phyloP scores from a whole-genome alignment of 352 stramenopile genomes.

The Saprolegnia parasitica region DNA sequence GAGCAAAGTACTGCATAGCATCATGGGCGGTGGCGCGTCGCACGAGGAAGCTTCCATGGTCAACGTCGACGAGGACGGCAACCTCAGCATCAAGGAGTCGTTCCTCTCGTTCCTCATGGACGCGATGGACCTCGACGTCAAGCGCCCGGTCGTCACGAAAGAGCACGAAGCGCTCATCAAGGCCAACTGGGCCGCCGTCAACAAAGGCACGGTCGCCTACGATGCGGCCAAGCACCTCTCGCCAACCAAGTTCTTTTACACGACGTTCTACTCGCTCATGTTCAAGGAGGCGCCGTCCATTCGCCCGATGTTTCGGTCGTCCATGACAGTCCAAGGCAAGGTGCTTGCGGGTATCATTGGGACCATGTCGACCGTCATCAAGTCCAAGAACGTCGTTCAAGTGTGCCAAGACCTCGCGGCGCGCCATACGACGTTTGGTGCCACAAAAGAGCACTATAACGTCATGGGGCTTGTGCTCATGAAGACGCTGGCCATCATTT shows the following conservation, averaged over 20 bases:
- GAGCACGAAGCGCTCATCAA: constrained; percentile 24
- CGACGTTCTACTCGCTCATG: constrained; percentile 24
- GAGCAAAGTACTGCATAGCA: not conserved
- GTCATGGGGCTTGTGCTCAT: constrained; percentile 17
- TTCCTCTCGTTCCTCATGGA: not conserved
- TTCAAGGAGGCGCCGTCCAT: constrained; percentile 9
- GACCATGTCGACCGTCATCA: constrained; percentile 23
- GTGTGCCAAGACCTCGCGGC: constrained; percentile 19
- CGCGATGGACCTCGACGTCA: constrained; percentile 22
- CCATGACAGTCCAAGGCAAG: constrained; percentile 24
- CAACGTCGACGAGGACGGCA: not conserved
- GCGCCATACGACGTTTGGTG: constrained; percentile 4
- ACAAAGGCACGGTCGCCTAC: constrained; percentile 1
- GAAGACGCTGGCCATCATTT: constrained; percentile 28
- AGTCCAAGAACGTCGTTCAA: constrained; percentile 2
- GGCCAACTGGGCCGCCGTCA: constrained; percentile 10
- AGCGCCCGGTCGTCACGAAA: constrained; percentile 13
- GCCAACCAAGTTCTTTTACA: constrained; percentile 27
- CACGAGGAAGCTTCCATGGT: constrained; percentile 10
- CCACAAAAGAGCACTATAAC: constrained; percentile 13
- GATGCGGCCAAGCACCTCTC: constrained; percentile 8
- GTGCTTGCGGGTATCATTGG: constrained; percentile 10
- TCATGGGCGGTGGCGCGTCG: constrained; percentile 1
- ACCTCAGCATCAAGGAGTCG: constrained; percentile 8
- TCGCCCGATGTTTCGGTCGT: constrained; percentile 25